Evolutionary conservation across 2,329 filamentous ascomycete species (phyloP), one percentile per base, ranked within the genome.

Genomic region (Alternaria triticina): DNA sequence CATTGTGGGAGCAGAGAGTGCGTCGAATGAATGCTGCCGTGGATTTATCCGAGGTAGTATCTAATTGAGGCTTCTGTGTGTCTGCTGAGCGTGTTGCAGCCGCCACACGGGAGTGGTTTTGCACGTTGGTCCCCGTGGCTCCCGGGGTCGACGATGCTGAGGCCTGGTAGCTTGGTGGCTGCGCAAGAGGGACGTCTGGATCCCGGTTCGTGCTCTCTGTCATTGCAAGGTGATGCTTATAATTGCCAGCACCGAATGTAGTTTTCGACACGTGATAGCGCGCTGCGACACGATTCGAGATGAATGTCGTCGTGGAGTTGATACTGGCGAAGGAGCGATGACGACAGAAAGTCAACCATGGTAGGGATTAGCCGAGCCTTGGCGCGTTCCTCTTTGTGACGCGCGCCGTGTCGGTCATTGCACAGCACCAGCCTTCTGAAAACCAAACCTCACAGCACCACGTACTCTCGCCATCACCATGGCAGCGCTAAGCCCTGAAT

Each of bases 1-100:
- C 74, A 67, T 83, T 79, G 69, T 93, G 90, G n/a, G 91, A 87
- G 79, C 93, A 97, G 51, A 98, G 88, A 40, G 90, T 90, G 54
- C 93, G 90, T 64, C 94, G 92, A 80, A 97, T 92, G 69, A 97
- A 87, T 65, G 90, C 86, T 25, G 89, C 82, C 0, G 94, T 97
- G n/a, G 91, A 90, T 75, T 89, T 90, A 76, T 97, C 91, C 40
- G 91, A 92, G 65, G 90, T 85, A 54, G 79, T 83, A 75, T 70
- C 75, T 54, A 61, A 61, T 49, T 33, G 78, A 73, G 61, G 74
- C 58, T 70, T 75, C 44, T 69, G 66, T 33, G 62, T 59, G 25
- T 77, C 75, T 23, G 57, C 13, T 47, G 62, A 40, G 20, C 71
- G 73, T 40, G 64, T 61, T 51, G 67, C 59, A 36, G 67, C 62